Base-by-base conservation (phyloP, 169 alveolate genomes). In the Cyclospora cayetanensis region DNA sequence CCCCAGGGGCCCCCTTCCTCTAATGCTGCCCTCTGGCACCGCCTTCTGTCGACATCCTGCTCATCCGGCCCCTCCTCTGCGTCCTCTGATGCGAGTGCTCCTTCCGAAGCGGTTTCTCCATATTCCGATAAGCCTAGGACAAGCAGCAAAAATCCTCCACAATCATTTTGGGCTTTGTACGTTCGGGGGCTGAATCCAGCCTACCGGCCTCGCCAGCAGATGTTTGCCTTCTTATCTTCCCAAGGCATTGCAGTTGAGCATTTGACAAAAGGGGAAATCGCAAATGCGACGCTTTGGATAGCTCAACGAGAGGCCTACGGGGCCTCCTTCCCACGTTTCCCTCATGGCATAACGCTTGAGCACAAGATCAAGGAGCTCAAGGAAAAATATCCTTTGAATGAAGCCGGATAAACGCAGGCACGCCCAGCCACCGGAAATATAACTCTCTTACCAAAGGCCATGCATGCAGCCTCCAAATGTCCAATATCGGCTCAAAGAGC, bases 151-250 rank as follows among this genome's bases (percentile, higher is more conserved):
- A 46, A 46, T 7, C 70, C 70, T 9, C 70, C n/a, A 29, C 11
- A 15, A 29, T 55, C 70, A 4, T 55, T 55, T 55, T 96, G 97
- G 97, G 94, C 95, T 12, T 94, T 94, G 63, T 96, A 96, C 52
- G 94, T 96, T 20, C 90, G 96, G 43, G 98, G 98, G 35, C 93
- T 94, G 82, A 95, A 94, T 25, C 98, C 98, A 29, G 96, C 96
- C 53, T 96, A 95, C 70, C 96, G 91, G 39, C 97, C 97, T 35
- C 76, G 98, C 42, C 92, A 92, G 85, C 95, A 94, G 66, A 96
- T 96, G 97, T 96, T 90, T 65, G 68, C 94, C 15, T 70, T 65
- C 55, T 86, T 96, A 42, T 94, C 95, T 34, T 79, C 93, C 0
- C 79, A 94, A 91, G 97, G 97, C 50, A 66, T 96, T 37, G 95